phyloP scores from a whole-genome alignment of 768 basidiomycete genomes.

The Phaffia australis region DNA sequence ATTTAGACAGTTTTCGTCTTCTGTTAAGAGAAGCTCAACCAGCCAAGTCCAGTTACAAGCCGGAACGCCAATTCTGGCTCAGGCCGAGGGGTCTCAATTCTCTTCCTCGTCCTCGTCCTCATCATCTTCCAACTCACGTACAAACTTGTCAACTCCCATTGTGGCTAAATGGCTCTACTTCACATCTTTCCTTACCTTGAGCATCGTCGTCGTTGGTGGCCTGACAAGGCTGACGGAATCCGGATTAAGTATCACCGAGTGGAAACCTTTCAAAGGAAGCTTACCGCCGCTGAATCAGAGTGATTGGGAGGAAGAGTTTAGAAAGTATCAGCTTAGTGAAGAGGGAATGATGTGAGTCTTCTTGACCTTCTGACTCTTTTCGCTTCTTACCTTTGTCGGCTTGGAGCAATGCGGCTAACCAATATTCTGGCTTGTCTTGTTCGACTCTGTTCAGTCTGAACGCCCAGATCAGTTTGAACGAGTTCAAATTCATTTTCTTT shows the following conservation, averaged over 20 bases:
- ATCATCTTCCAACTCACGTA: neutral
- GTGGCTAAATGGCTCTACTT: constrained; percentile 22
- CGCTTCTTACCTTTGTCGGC: neutral
- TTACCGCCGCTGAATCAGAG: constrained; percentile 64
- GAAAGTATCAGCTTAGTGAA: constrained; percentile 86
- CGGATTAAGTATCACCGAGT: constrained; percentile 95
- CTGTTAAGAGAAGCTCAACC: neutral
- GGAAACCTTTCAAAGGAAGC: constrained; percentile 82
- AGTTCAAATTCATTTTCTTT: constrained; percentile 93
- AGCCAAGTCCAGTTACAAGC: neutral
- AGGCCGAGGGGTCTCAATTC: neutral
- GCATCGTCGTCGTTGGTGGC: constrained; percentile 88
- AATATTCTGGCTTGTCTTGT: neutral
- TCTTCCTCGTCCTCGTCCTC: neutral
- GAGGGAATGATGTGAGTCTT: constrained; percentile 81
- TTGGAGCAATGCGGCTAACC: neutral
- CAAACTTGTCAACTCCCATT: constrained; percentile 8
- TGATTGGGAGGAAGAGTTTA: constrained; percentile 80
- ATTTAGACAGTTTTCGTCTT: neutral
- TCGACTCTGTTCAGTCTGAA: constrained; percentile 50
- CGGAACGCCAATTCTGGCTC: neutral
- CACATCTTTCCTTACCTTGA: constrained; percentile 55
- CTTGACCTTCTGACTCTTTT: neutral
- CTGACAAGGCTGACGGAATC: constrained; percentile 95
- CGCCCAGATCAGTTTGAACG: constrained; percentile 68